Conservation (phyloP, 306 rosid genomes). For the Crotalaria pallida region DNA sequence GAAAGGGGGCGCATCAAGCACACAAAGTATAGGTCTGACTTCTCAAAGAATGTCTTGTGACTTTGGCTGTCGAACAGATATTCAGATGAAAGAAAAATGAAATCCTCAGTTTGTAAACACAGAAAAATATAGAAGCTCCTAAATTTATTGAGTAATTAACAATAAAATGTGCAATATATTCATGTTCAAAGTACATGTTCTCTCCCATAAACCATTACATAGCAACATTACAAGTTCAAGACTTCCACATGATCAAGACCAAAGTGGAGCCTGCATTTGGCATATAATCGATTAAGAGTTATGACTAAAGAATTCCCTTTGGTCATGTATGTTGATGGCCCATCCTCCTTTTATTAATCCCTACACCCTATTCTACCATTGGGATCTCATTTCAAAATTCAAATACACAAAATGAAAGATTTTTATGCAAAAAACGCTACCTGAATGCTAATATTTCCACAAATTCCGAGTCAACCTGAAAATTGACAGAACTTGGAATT, state of each 20-base stretch:
- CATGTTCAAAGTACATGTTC: not conserved
- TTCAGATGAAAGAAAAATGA: slow-evolving; percentile 5
- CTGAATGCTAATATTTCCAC: slow-evolving; percentile 79
- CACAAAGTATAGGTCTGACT: slow-evolving; percentile 74
- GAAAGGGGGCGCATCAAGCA: slow-evolving; percentile 73
- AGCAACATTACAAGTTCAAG: not conserved
- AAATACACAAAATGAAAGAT: not conserved
- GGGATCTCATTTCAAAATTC: not conserved
- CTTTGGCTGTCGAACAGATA: slow-evolving; percentile 53
- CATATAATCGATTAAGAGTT: not conserved
- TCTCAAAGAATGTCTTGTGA: slow-evolving; percentile 67
- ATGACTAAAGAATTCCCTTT: not conserved
- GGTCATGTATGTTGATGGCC: not conserved
- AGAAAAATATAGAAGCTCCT: not conserved
- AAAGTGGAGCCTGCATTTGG: not conserved
- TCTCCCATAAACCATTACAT: not conserved
- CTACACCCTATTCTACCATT: not conserved
- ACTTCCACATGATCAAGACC: not conserved
- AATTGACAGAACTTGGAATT: slow-evolving; percentile 22
- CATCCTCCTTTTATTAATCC: not conserved
- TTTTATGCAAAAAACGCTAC: slow-evolving; percentile 34
- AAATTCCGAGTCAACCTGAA: slow-evolving; percentile 80
- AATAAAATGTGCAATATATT: slow-evolving; percentile 6
- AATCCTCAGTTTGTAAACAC: not conserved
- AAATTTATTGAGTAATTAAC: not conserved